Conservation (phyloP, 257 asterid species). For the Thymus quinquecostatus region DNA sequence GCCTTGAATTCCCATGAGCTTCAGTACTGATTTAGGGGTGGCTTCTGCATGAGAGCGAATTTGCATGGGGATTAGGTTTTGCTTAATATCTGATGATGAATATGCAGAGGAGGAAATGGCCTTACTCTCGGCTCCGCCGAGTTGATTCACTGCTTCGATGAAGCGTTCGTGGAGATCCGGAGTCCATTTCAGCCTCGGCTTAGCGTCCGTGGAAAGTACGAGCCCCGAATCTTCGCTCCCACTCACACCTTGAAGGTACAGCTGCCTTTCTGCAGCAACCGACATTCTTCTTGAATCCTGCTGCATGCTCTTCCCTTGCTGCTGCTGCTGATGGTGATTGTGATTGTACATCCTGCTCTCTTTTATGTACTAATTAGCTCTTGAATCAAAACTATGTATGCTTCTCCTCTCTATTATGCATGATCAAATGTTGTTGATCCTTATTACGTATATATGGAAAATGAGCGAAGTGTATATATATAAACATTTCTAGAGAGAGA, state of each 20-base stretch:
- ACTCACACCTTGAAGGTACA: slow-evolving; percentile 66
- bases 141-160: slow-evolving; percentile 85
- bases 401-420: slow-evolving; percentile 1
- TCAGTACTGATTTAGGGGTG: slow-evolving; percentile 92
- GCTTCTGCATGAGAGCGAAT: slow-evolving; percentile 63
- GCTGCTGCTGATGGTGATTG: slow-evolving; percentile 51
- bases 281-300: slow-evolving; percentile 60
- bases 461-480: slow-evolving; percentile 56
- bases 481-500: background rate
- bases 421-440: background rate
- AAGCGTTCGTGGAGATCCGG: slow-evolving; percentile 78
- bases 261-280: slow-evolving; percentile 53
- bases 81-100: background rate
- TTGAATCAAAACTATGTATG: background rate
- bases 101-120: background rate
- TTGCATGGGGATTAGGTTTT: background rate
- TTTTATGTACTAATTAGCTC: background rate
- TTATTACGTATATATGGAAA: slow-evolving; percentile 30
- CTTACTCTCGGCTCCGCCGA: slow-evolving; percentile 97
- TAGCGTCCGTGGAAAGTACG: slow-evolving; percentile 88
- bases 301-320: slow-evolving; percentile 62
- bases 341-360: slow-evolving; percentile 44
- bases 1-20: slow-evolving; percentile 96
- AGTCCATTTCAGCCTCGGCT: slow-evolving; percentile 92
- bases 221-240: slow-evolving; percentile 78